Base-by-base conservation (phyloP, 2,329 filamentous ascomycete species). In the Ophiognomonia clavigignenti-juglandacearum region DNA sequence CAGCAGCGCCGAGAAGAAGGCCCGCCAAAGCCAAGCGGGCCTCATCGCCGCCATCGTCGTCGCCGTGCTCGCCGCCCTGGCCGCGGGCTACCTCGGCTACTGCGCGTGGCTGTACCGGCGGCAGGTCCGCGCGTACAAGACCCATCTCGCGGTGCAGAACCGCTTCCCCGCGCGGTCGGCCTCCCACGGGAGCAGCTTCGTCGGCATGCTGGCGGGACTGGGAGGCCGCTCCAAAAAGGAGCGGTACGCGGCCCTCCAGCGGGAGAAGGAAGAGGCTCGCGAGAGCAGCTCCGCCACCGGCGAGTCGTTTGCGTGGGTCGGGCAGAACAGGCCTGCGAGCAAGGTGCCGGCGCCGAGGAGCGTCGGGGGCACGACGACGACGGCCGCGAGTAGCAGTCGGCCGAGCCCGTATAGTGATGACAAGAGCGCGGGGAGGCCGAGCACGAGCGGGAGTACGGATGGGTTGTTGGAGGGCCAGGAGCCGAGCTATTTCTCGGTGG, bases 51-150 rank as follows among this genome's bases (percentile, higher is more conserved):
- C 72, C 2, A 69, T 71, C 22, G 65, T 83, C 18, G 68, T 89
- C 26, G 85, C 86, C 0, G 84, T 82, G n/a, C 58, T 83, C 4
- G 72, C 86, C 4, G 78, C 79, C 39, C 56, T 85, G 16, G 57
- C 81, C 0, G 82, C 82, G 2, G 66, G 69, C 2, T 88, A 87
- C 61, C 74, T 87, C 11, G 82, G 80, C 38, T 88, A 85, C 69
- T 86, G 83, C 64, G 75, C 78, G 16, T 88, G 82, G 78, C 68
- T 90, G 7, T 89, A 89, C 69, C 75, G 84, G 23, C 82, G 82
- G 40, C 85, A 86, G 61, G 75, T 89, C 14, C 64, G 69, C 24
- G 76, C 86, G 9, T 90, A 88, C 71, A 83, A 84, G 64, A 71
- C 76, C 27, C 85, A 89, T 59, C 76, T 86, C 26, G 79, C 81